phyloP scores from a whole-genome alignment of 1,139 yeast species.

The Yamadazyma sp. region DNA sequence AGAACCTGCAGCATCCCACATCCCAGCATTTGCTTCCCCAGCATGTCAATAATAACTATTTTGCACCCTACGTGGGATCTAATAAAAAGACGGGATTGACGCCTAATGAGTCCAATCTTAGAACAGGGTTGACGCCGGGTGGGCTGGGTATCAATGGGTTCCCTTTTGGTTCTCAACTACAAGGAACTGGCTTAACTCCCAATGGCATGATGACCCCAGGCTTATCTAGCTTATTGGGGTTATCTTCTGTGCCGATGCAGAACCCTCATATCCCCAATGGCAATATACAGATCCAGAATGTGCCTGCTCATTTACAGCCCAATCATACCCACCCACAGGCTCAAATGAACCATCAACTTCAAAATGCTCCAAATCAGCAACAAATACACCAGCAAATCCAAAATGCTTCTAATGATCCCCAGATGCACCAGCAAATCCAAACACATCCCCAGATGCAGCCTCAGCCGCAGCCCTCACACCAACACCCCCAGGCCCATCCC shows the following conservation, averaged over 20 bases:
- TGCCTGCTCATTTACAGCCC: conserved; percentile 1
- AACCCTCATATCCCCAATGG: not conserved
- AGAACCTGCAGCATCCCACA: conserved; percentile 1
- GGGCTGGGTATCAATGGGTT: conserved; percentile 26
- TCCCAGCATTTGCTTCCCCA: conserved; percentile 2
- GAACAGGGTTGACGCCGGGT: conserved; percentile 64
- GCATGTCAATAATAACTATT: not conserved
- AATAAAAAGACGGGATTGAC: conserved; percentile 60
- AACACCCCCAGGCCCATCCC: not conserved
- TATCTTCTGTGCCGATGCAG: conserved; percentile 7
- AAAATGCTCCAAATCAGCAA: conserved; percentile 22
- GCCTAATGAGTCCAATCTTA: conserved; percentile 64
- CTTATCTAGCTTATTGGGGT: conserved; percentile 40
- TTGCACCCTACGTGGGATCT: conserved; percentile 4
- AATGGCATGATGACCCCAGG: conserved; percentile 50
- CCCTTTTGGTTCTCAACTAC: conserved; percentile 29
- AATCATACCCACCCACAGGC: not conserved
- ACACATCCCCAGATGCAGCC: not conserved
- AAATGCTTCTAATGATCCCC: conserved; percentile 1
- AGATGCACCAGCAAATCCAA: conserved; percentile 31
- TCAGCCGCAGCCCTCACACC: not conserved
- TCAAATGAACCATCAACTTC: conserved; percentile 14
- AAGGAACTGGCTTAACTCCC: conserved; percentile 39
- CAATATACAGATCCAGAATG: not conserved
- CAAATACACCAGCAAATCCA: conserved; percentile 16